A percentile compares a stretch with the other conserved stretches of the same genome.
phyloP scores from a whole-genome alignment of 257 asterid genomes.

The Ilex aquifolium region DNA sequence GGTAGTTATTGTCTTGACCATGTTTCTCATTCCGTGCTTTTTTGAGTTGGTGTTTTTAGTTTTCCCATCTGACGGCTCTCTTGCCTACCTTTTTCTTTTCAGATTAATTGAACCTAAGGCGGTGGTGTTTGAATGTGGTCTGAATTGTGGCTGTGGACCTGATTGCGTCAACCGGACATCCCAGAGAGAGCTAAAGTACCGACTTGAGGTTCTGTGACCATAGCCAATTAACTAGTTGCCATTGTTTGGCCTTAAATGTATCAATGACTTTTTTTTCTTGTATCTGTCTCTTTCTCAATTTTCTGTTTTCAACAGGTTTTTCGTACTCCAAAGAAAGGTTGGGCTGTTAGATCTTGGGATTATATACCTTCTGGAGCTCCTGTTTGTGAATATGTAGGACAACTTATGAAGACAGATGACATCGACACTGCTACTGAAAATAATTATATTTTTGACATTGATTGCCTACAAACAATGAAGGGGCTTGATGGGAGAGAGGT shows the following conservation, averaged over 20 bases:
- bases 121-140: conserved; percentile 25
- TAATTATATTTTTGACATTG: conserved; percentile 72
- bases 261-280: too few relatives aligned
- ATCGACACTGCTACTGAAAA: conserved; percentile 51
- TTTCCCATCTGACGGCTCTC: background rate
- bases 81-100: background rate
- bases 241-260: too few relatives aligned
- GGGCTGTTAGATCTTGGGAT: conserved; percentile 97
- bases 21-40: background rate
- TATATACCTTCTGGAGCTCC: conserved; percentile 83
- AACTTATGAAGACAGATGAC: conserved; percentile 46
- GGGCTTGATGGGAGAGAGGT: conserved; percentile 94
- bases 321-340: conserved; percentile 78
- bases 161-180: conserved; percentile 20
- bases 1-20: too few relatives aligned
- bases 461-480: conserved; percentile 84
- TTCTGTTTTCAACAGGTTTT: conserved; percentile 40
- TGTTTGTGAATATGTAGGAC: conserved; percentile 75
- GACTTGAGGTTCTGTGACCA: conserved; percentile 16
- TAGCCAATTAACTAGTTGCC: too few relatives aligned
- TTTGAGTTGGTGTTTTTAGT: background rate
- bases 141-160: conserved; percentile 24
- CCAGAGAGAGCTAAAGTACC: conserved; percentile 14
- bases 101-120: conserved; percentile 17
- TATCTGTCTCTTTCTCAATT: background rate